Conservation (phyloP, 192 early-diverging fungal genomes). For the Rhizoclosmatium globosum region DNA sequence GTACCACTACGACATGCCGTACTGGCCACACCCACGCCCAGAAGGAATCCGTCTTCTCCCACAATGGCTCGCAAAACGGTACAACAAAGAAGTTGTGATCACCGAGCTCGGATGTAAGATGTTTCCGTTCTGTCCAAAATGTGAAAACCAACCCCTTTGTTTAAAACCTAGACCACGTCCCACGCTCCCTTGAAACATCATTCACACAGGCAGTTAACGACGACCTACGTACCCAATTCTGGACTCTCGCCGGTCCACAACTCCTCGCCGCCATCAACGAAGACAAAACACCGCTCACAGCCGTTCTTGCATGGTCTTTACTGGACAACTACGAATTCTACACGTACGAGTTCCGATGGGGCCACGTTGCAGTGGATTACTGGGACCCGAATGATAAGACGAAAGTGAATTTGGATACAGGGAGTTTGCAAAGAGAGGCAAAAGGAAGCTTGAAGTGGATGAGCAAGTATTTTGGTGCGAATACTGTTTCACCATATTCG, state of each 20-base stretch:
- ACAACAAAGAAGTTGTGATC: constrained; percentile 29
- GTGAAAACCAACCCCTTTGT: too few relatives aligned
- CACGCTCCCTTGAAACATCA: neutral
- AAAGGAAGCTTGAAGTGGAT: constrained; percentile 14
- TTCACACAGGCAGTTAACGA: constrained; percentile 33
- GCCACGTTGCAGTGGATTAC: constrained; percentile 39
- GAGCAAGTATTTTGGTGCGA: constrained; percentile 19
- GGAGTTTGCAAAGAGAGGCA: constrained; percentile 10
- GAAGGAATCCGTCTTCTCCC: constrained; percentile 19
- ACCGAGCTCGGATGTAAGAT: constrained; percentile 9
- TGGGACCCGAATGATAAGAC: constrained; percentile 19
- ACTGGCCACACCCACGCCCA: constrained; percentile 33
- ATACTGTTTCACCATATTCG: constrained; percentile 16
- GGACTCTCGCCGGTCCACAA: constrained; percentile 2
- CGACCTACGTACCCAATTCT: constrained; percentile 27
- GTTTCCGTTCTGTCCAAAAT: too few relatives aligned
- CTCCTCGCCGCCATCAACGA: constrained; percentile 12
- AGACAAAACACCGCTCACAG: constrained; percentile 36
- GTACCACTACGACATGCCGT: neutral
- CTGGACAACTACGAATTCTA: constrained; percentile 45
- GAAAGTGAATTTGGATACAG: constrained; percentile 28
- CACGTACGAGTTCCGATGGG: constrained; percentile 40
- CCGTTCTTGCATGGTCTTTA: constrained; percentile 42
- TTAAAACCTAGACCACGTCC: constrained; percentile 33
- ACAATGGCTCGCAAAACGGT: constrained; percentile 9